Percentiles rank a stretch among this genome's conserved stretches.
Conservation (phyloP, 225 moss, liverwort and hornwort genomes). For the Bryoerythrophyllum caledonicum region DNA sequence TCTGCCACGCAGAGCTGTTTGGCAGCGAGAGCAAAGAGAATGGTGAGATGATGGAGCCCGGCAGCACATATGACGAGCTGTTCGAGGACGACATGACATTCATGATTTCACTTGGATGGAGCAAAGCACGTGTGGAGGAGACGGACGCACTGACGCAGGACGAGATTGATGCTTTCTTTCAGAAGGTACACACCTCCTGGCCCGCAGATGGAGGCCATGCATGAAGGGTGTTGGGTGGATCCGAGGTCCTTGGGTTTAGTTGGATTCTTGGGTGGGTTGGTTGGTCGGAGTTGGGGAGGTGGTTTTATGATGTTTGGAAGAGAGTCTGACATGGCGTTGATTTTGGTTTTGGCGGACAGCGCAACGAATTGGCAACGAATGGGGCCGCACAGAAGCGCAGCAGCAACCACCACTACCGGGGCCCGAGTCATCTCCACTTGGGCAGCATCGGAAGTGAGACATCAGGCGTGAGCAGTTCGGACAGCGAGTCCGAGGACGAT, state of each 20-base stretch:
- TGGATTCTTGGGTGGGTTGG: neutral
- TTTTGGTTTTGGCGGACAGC: conserved; percentile 47
- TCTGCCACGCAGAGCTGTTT: conserved; percentile 35
- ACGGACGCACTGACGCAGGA: conserved; percentile 89
- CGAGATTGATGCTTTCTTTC: conserved; percentile 90
- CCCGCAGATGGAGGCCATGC: neutral
- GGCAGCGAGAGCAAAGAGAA: conserved; percentile 56
- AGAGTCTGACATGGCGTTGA: neutral
- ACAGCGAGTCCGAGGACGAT: conserved; percentile 97
- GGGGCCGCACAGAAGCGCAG: conserved; percentile 62
- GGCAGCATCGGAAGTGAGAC: conserved; percentile 94
- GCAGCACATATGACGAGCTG: conserved; percentile 32
- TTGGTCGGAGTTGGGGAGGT: neutral
- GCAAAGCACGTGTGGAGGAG: conserved; percentile 76
- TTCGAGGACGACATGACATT: conserved; percentile 84
- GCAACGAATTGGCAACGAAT: conserved; percentile 67
- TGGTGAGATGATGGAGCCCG: conserved; percentile 49
- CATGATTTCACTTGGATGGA: conserved; percentile 98
- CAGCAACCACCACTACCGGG: conserved; percentile 61
- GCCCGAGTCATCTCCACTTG: conserved; percentile 66
- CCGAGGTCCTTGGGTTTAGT: neutral
- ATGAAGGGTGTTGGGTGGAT: neutral
- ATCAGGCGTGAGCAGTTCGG: conserved; percentile 88
- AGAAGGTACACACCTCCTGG: conserved; percentile 63
- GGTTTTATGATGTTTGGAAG: neutral